Base-by-base conservation (phyloP, 768 basidiomycete species). In the Boletus vinaceobasis region DNA sequence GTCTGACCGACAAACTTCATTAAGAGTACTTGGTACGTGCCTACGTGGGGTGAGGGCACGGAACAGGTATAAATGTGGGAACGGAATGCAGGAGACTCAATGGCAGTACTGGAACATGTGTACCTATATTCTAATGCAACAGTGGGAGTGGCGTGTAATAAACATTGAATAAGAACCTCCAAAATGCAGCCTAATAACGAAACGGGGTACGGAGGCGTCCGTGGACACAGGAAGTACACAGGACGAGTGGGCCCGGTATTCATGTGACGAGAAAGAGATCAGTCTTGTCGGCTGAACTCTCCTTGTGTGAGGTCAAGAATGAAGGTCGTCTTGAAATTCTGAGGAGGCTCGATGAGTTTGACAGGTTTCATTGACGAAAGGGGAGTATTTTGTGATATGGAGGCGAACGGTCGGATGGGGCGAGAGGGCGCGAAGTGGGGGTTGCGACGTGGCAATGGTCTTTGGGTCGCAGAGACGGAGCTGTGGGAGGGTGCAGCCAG, bases 231-330 rank as follows among this genome's bases (percentile, higher is more conserved):
- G 10, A 27, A 26, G 29, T 38, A 5, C 43, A 44, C 33, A 36
- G 8, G 40, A 14, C 2, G 40, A 7, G 14, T 26, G n/a, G 21
- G 26, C 13, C 33, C 40, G 9, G 14, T 39, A 14, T 46, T 15
- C 26, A 6, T 9, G 17, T 31, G 23, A 43, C 33, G 39, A 37
- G 31, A 26, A 17, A 42, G 7, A 10, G 26, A 15, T 75, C 66
- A 81, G 60, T 81, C 79, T 71, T 85, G 85, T 64, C 88, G 77
- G 70, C 88, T 81, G 68, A 93, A 79, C 69, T 93, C 90, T 8
- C 83, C 89, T 68, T 90, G 90, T 0, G 90, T 91, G 53, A 93
- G 78, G 71, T 92, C 80, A 49, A 93, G 82, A 57, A 87, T 76
- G 62, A 91, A 93, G 37, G 81, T 82, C 45, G 77, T 76, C 68